Evolutionary conservation across 768 basidiomycete species (phyloP), one percentile per base, ranked within the genome.

Genomic region (Filobasidium wieringae): DNA sequence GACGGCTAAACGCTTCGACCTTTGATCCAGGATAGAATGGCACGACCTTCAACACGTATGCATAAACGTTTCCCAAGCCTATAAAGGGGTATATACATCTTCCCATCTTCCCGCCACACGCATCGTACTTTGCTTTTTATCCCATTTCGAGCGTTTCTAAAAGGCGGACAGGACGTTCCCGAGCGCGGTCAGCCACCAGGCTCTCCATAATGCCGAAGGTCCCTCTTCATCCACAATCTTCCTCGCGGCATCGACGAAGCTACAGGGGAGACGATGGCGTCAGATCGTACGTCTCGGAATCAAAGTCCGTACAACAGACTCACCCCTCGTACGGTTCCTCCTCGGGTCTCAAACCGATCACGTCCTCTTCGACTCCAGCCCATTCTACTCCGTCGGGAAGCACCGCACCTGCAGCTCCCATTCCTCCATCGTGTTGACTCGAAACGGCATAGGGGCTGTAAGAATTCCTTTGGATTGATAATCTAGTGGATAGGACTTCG

Each of bases 151-250:
- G n/a, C n/a, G n/a, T n/a, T n/a, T n/a, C n/a, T n/a, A 47, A 30
- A 61, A 61, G 14, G 60, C 60, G 8, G 31, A 32, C 22, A 49
- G 55, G 17, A 61, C 36, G 17, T 70, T 70, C n/a, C 70, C 63
- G 22, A 65, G 34, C 54, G 68, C 66, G 2, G 72, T 73, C 64
- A 69, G 68, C 67, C 68, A 70, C 68, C 70, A 73, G 7, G 68
- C 72, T 47, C 72, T 61, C 51, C 68, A 73, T 54, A 73, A 51
- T 50, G 66, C 67, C 45, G 45, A 59, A 59, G 61, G 62, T 6
- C 72, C 70, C 57, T 73, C 72, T 58, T 73, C 72, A 30, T 70
- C 64, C 15, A 65, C 62, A 49, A 73, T 62, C 62, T 70, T 73
- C 45, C 65, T 62, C 43, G 62, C 68, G 49, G 69, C 70, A 60